Percentiles rank a stretch among this genome's conserved stretches.
phyloP scores from a whole-genome alignment of 2,329 filamentous ascomycete species.

The Diplodia corticola region DNA sequence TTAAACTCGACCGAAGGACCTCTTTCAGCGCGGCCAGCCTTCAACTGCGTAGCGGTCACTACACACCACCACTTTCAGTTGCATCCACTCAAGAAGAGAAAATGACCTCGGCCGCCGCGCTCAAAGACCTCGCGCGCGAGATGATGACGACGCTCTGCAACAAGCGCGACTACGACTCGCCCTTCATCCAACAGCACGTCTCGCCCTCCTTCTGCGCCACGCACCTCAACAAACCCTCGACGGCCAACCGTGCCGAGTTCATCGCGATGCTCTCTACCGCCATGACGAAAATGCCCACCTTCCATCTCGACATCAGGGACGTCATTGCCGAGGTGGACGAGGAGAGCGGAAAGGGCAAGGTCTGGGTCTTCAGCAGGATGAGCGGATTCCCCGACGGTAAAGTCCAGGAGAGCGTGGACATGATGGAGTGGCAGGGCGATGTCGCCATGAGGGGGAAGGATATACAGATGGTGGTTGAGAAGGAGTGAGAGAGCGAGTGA shows the following conservation, averaged over 20 bases:
- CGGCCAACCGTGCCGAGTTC: not conserved
- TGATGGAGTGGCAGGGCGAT: constrained; percentile 14
- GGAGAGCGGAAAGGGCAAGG: not conserved
- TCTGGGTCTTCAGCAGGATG: constrained; percentile 8
- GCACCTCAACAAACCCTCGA: not conserved
- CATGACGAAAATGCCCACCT: not conserved
- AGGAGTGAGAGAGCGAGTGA: not conserved
- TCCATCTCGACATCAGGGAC: not conserved
- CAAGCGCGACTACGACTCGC: not conserved
- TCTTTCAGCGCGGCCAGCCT: not conserved
- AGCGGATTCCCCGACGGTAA: not conserved
- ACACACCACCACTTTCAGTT: not conserved
- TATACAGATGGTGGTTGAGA: constrained; percentile 2
- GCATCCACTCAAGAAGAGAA: not conserved
- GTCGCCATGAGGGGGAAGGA: not conserved
- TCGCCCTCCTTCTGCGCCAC: not conserved
- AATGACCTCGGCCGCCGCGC: not conserved
- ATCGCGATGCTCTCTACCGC: not conserved
- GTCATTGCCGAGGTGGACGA: not conserved
- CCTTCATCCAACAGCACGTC: not conserved
- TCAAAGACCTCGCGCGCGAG: constrained; percentile 3
- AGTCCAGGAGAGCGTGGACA: constrained; percentile 6
- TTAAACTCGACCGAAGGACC: not conserved
- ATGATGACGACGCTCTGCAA: constrained; percentile 5
- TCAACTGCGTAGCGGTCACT: not conserved